A percentile compares a stretch with the other conserved stretches of the same genome.
These are phyloP conservation scores for Trametopsis cervina DNA, from an alignment of 768 basidiomycete genomes.

Conservation along the genomic window DNA sequence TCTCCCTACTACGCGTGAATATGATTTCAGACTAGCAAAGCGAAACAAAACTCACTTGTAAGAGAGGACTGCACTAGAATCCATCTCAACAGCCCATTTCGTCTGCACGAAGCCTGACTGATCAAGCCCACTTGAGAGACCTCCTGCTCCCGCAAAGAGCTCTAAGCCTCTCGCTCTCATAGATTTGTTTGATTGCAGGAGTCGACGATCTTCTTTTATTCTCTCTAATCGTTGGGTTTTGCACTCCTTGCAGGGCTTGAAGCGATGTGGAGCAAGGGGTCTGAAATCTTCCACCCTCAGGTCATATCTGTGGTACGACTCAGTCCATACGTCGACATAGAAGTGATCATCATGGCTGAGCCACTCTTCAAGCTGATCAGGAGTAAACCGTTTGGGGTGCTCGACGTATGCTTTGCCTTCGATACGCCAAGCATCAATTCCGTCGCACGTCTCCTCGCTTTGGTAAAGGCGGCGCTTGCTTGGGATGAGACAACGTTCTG, in stretches of 20 bases:
- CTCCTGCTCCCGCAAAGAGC: conserved; percentile 71
- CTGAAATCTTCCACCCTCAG: neutral
- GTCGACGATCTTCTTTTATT: conserved; percentile 30
- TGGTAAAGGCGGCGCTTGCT: conserved; percentile 34
- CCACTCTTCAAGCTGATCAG: conserved; percentile 34
- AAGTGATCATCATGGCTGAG: conserved; percentile 51
- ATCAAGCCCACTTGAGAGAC: conserved; percentile 61
- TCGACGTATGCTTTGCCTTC: conserved; percentile 50
- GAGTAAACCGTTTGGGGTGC: conserved; percentile 25
- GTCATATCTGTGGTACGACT: too few species aligned
- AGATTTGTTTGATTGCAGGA: conserved; percentile 31
- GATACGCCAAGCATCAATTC: conserved; percentile 30
- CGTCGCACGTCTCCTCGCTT: conserved; percentile 22
- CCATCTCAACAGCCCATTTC: conserved; percentile 63
- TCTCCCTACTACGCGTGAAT: conserved; percentile 39
- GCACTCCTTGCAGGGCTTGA: conserved; percentile 37
- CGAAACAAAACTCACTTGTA: conserved; percentile 40
- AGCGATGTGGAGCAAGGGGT: conserved; percentile 6
- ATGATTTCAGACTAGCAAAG: conserved; percentile 4
- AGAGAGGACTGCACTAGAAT: conserved; percentile 55
- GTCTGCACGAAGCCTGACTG: conserved; percentile 57
- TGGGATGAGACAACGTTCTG: neutral
- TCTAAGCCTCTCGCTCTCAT: conserved; percentile 35
- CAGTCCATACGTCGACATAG: conserved; percentile 36
- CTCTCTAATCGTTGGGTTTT: conserved; percentile 24